phyloP scores from a whole-genome alignment of 768 basidiomycete genomes.

The Strobilomyces echinocephalus region DNA sequence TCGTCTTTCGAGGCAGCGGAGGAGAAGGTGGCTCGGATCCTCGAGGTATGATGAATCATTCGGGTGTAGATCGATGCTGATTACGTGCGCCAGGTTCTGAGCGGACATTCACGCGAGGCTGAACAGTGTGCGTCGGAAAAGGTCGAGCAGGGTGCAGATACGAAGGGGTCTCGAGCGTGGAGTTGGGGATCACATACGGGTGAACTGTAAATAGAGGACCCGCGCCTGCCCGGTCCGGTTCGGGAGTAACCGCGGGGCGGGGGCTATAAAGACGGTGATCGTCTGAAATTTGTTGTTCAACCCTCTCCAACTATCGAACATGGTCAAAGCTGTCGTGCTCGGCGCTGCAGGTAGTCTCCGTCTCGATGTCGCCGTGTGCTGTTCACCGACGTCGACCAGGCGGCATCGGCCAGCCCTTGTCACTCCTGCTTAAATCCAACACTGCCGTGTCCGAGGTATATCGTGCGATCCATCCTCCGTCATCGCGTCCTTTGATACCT shows the following conservation, averaged over 20 bases:
- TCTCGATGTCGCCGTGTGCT: background rate
- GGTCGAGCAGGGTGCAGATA: conserved; percentile 21
- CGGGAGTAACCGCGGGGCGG: conserved; percentile 19
- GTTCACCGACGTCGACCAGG: conserved; percentile 41
- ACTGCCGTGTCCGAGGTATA: conserved; percentile 71
- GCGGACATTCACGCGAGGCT: conserved; percentile 30
- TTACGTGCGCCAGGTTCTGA: conserved; percentile 33
- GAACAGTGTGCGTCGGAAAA: conserved; percentile 27
- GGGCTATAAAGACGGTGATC: conserved; percentile 18
- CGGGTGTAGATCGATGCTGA: background rate
- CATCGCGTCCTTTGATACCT: conserved; percentile 1
- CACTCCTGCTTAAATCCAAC: conserved; percentile 87
- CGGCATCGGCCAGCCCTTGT: conserved; percentile 95
- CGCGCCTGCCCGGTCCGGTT: background rate
- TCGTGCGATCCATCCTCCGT: background rate
- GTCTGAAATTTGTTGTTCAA: background rate
- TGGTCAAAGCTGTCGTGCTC: conserved; percentile 84
- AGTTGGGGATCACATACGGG: conserved; percentile 17
- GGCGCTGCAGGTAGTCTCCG: conserved; percentile 76
- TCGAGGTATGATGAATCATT: conserved; percentile 24
- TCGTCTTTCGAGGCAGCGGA: conserved; percentile 69
- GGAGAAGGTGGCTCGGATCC: conserved; percentile 57
- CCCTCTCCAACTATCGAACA: conserved; percentile 10
- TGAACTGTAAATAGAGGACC: too few species aligned
- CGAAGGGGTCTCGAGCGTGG: conserved; percentile 14